These are phyloP conservation scores for Sporobolomyces roseus DNA, from an alignment of 768 basidiomycete genomes.

Conservation along the genomic window DNA sequence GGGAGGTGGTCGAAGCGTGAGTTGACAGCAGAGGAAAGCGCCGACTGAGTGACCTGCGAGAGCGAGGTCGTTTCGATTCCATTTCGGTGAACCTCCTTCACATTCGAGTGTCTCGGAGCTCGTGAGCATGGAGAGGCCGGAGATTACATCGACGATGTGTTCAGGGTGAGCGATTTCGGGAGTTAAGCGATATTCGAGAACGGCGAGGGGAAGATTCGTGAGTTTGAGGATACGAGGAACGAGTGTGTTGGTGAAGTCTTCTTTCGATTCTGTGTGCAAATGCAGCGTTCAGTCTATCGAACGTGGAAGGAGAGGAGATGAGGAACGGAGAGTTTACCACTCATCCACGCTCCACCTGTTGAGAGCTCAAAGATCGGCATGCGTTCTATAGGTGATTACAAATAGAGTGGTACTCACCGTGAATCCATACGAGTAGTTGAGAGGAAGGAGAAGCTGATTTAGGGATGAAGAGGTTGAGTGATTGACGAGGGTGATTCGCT, in stretches of 20 bases:
- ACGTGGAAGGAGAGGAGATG: not conserved
- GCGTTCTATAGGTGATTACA: not conserved
- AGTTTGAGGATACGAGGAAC: constrained; percentile 18
- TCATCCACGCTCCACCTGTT: constrained; percentile 35
- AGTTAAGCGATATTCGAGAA: constrained; percentile 35
- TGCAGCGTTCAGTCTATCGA: not conserved
- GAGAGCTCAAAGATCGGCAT: not conserved
- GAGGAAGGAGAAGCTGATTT: not conserved
- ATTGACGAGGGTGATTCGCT: constrained; percentile 5
- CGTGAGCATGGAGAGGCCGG: constrained; percentile 27
- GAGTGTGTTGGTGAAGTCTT: constrained; percentile 25
- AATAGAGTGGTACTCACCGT: constrained; percentile 11
- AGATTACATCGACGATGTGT: constrained; percentile 29
- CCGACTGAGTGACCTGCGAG: constrained; percentile 38
- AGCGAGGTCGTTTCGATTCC: constrained; percentile 13
- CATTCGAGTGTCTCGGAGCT: not conserved
- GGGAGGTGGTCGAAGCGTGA: constrained; percentile 16
- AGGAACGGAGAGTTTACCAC: constrained; percentile 7
- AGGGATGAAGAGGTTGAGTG: constrained; percentile 32
- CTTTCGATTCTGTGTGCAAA: constrained; percentile 20
- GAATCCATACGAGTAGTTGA: constrained; percentile 35
- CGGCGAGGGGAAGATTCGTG: constrained; percentile 26
- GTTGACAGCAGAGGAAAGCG: constrained; percentile 32
- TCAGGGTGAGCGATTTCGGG: constrained; percentile 27
- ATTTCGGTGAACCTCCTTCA: constrained; percentile 13